Evolutionary conservation across 1,139 yeast species (phyloP), one percentile per base, ranked within the genome.

Genomic region (Nakaseomyces delphensis): DNA sequence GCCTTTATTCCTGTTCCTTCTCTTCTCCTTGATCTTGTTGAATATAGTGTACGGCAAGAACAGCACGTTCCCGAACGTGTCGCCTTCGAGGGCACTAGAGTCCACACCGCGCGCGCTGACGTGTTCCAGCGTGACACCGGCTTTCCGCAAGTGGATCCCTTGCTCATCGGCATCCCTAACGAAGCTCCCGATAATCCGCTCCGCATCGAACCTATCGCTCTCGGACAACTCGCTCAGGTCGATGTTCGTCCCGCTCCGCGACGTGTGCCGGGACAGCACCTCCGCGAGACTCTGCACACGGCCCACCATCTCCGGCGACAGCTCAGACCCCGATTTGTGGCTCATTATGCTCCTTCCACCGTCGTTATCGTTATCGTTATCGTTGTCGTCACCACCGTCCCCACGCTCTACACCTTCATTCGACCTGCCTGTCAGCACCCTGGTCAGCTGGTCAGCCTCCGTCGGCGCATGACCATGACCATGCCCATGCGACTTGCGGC

Each of bases 31-130:
- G 19, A 62, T 50, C 9, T 46, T 51, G 31, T 48, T 51, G 32
- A 48, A 46, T 11, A 57, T 55, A 1, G 60, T 56, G 7, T 49
- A 50, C 13, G 79, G 77, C 15, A 66, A 64, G 32, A 64, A 61
- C 21, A 74, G 49, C 8, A 74, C 50, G 50, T 72, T 75, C n/a
- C 66, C 62, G n/a, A 70, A 70, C 13, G 79, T 75, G 11, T 67
- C 64, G 24, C 70, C 70, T 46, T 70, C 67, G 3, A 76, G 60
- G 30, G 72, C 67, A 2, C 74, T 60, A 20, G 71, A 66, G 53
- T 76, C 79, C 29, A 63, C 59, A 44, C 80, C 82, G 40, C 57
- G 58, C 8, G 74, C 74, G 2, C 66, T 57, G n/a, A 75, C 62
- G 46, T 72, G 65, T 50, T 69, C 66, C 46, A 74, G 64, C 2